phyloP scores from a whole-genome alignment of 75 land plant genomes.

The Selaginella moellendorffii region DNA sequence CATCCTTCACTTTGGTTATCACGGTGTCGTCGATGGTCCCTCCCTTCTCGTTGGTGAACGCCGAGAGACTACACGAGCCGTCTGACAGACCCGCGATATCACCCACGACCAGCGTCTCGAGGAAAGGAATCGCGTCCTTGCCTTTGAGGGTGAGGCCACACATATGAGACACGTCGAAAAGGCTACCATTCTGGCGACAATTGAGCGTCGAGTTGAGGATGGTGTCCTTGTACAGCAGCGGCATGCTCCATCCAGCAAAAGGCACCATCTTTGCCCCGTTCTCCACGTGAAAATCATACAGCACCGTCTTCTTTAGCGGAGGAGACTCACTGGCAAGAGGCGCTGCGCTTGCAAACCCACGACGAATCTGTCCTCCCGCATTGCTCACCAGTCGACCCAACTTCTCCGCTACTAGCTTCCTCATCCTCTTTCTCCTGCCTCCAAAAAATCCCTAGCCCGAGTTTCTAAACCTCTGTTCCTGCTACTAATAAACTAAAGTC shows the following conservation, averaged over 20 bases:
- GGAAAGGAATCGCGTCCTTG: constrained; percentile 52
- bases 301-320: constrained; percentile 67
- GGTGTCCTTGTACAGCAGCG: constrained; percentile 92
- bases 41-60: constrained; percentile 89
- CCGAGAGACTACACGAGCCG: constrained; percentile 77
- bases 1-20: constrained; percentile 85
- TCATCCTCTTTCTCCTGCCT: background rate
- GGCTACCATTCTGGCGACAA: constrained; percentile 68
- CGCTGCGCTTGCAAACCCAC: constrained; percentile 35
- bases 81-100: constrained; percentile 61
- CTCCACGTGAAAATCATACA: constrained; percentile 81
- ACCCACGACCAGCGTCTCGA: constrained; percentile 82
- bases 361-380: constrained; percentile 23
- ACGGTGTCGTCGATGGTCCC: constrained; percentile 94
- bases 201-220: constrained; percentile 88
- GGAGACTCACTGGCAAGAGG: constrained; percentile 19
- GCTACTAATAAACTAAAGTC: background rate
- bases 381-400: constrained; percentile 14
- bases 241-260: constrained; percentile 99
- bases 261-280: constrained; percentile 98
- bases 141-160: constrained; percentile 85
- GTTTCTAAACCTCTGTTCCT: no score
- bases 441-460: background rate
- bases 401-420: background rate
- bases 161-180: constrained; percentile 98